Evolutionary conservation across 169 alveolate genomes (phyloP).

Genomic region (Cryptosporidium ubiquitum): DNA sequence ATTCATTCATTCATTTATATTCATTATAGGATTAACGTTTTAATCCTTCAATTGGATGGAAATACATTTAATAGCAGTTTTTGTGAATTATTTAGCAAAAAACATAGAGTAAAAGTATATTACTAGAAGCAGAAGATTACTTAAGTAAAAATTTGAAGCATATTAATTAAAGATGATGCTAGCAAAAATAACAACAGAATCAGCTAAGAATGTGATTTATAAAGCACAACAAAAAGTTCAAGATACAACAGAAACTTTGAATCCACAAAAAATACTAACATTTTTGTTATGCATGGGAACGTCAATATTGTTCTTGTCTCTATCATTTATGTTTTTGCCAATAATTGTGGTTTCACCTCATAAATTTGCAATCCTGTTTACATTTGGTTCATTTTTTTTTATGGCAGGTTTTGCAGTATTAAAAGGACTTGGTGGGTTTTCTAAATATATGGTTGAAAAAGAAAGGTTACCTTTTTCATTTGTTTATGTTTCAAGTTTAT

Average conservation of each 20-base stretch:
- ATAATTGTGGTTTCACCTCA: conserved; percentile 72
- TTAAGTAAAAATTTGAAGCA: neutral
- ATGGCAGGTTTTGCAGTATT: conserved; percentile 59
- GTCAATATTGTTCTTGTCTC: conserved; percentile 26
- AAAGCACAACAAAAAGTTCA: conserved; percentile 72
- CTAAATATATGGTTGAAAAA: conserved; percentile 32
- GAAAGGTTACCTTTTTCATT: conserved; percentile 81
- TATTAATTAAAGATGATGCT: conserved; percentile 9
- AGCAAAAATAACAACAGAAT: conserved; percentile 65
- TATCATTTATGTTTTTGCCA: conserved; percentile 69
- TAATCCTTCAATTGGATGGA: too few relatives aligned
- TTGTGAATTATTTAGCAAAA: neutral
- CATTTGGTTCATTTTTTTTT: conserved; percentile 68
- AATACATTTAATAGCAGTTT: neutral
- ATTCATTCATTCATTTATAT: neutral
- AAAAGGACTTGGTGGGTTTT: conserved; percentile 48
- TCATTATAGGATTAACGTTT: too few relatives aligned
- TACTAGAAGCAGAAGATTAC: neutral
- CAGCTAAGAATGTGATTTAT: conserved; percentile 55
- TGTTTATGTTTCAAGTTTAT: conserved; percentile 75
- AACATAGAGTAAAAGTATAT: neutral
- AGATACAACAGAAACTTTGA: conserved; percentile 63
- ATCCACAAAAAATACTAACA: conserved; percentile 46
- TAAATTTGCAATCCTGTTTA: conserved; percentile 54
- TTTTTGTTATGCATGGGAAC: conserved; percentile 54